These are phyloP conservation scores for Lanmaoa rubissima DNA, from an alignment of 768 basidiomycete genomes.

Conservation along the genomic window DNA sequence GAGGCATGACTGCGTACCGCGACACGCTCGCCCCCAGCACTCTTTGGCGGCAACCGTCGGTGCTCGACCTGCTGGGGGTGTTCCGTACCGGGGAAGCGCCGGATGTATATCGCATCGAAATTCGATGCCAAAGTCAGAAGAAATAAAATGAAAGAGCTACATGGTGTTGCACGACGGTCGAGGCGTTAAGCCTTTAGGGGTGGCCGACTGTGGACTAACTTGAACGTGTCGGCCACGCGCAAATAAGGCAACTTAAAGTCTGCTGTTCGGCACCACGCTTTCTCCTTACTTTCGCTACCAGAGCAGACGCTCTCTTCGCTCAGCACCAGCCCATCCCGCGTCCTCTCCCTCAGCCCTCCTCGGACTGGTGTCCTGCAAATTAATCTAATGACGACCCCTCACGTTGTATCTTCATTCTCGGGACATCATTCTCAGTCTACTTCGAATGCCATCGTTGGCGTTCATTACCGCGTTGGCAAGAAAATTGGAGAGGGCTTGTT, in stretches of 20 bases:
- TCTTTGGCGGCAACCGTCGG: neutral
- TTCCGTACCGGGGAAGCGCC: neutral
- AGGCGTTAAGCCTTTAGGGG: neutral
- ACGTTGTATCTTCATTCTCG: conserved; percentile 80
- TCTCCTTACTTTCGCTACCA: conserved; percentile 29
- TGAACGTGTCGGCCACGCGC: conserved; percentile 31
- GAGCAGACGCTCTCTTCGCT: conserved; percentile 21
- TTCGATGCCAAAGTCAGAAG: neutral
- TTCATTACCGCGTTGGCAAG: conserved; percentile 88
- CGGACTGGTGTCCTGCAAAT: conserved; percentile 31
- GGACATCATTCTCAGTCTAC: conserved; percentile 63
- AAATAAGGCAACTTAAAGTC: conserved; percentile 32
- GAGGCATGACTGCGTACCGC: neutral
- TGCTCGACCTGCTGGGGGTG: conserved; percentile 4
- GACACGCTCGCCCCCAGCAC: neutral
- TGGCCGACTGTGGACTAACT: conserved; percentile 13
- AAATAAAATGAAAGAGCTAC: neutral
- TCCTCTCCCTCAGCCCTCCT: conserved; percentile 22
- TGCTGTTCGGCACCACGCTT: conserved; percentile 23
- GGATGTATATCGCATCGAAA: conserved; percentile 1
- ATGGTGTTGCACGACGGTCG: neutral
- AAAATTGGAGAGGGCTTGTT: conserved; percentile 99
- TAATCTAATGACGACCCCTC: conserved; percentile 69
- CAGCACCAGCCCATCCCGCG: conserved; percentile 21
- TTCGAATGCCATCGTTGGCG: conserved; percentile 73